These are phyloP conservation scores for Tylopilus felleus DNA, from an alignment of 768 basidiomycete species.

Conservation along the genomic window DNA sequence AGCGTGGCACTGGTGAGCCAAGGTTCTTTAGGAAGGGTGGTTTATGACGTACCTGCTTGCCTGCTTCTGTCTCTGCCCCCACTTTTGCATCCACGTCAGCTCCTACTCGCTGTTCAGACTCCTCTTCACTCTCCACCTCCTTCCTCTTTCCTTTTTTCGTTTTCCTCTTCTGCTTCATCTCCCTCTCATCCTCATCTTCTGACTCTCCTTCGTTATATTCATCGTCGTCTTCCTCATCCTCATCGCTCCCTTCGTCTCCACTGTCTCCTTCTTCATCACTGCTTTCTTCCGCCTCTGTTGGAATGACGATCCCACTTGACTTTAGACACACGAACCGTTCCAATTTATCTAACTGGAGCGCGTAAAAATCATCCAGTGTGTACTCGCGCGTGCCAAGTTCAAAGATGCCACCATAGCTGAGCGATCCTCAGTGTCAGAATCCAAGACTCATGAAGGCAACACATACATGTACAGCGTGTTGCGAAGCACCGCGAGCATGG, in stretches of 20 bases:
- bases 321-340: slow-evolving; percentile 76
- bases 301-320: slow-evolving; percentile 57
- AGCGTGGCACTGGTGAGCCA: neutral
- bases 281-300: slow-evolving; percentile 57
- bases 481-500: slow-evolving; percentile 80
- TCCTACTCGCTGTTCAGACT: slow-evolving; percentile 5
- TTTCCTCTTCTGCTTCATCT: slow-evolving; percentile 1
- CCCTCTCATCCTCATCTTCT: slow-evolving; percentile 12
- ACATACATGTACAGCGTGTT: slow-evolving; percentile 85
- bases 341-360: slow-evolving; percentile 78
- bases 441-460: neutral
- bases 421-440: neutral
- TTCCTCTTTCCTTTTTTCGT: slow-evolving; percentile 13
- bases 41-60: slow-evolving; percentile 3
- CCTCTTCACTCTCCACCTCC: slow-evolving; percentile 31
- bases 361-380: slow-evolving; percentile 86
- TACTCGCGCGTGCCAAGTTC: slow-evolving; percentile 82
- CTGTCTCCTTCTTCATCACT: slow-evolving; percentile 62
- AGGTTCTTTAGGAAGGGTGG: no score
- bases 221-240: slow-evolving; percentile 44
- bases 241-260: slow-evolving; percentile 55
- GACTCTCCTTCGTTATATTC: slow-evolving; percentile 23
- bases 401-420: slow-evolving; percentile 84
- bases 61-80: slow-evolving; percentile 7
- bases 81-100: neutral